Evolutionary conservation across 2,329 filamentous ascomycete species (phyloP), one percentile per base, ranked within the genome.

Genomic region (Cercospora sp.): DNA sequence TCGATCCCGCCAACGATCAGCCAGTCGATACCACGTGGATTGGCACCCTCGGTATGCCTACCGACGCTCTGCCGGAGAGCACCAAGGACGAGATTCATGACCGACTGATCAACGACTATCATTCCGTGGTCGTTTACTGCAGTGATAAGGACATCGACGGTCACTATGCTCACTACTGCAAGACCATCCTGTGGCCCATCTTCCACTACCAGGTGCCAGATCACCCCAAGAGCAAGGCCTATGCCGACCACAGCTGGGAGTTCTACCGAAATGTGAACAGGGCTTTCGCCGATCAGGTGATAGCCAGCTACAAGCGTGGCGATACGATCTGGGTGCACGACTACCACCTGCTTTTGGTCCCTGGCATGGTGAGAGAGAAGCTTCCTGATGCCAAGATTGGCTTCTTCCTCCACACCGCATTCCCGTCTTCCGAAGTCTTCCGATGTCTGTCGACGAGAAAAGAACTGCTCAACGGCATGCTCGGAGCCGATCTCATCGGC

Each of bases 151-250:
- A 98, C 79, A 93, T 97, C 77, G 91, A 97, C 75, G 93, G 94
- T 1, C 94, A 97, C 80, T 98, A 98, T 77, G 88, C 90, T 12
- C 94, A 97, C 80, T 98, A 95, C 78, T 97, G 94, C 89, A 98
- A 98, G 83, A 93, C 94, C 77, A 97, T 98, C 65, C 85, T 98
- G 6, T 98, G 94, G 94, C 94, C 94, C 1, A 94, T 97, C 68
- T 97, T 98, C 80, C 94, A 98, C 81, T 98, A 98, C 79, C 94
- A 97, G 80, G 97, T 98, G 68, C 95, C 94, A 0, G 95, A 98
- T 78, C 96, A 97, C 77, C 94, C 94, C 28, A 97, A 97, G 85
- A 97, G 93, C 87, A 98, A 98, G 69, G 94, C 94, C 0, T 98
- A 97, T 79, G 91, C 97, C 79, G 94, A 98, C 74, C 94, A 98